Conservation (phyloP, 805 yeast species). For the Hanseniaspora guilliermondii region DNA sequence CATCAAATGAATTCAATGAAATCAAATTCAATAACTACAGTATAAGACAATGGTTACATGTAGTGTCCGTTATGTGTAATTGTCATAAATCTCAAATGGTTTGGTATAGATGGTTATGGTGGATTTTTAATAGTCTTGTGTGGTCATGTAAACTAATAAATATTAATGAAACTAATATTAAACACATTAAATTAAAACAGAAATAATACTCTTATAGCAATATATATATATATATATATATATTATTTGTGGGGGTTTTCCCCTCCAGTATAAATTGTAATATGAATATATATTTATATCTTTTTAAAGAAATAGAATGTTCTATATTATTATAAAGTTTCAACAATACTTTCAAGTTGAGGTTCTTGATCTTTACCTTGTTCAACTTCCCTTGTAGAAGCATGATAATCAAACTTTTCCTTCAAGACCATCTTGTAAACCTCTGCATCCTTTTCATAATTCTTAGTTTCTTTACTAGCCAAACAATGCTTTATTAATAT, state of each 20-base stretch:
- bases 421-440: neutral
- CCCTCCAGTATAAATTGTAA: too few species aligned
- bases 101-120: slow-evolving; percentile 90
- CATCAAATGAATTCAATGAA: slow-evolving; percentile 26
- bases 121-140: slow-evolving; percentile 30
- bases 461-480: neutral
- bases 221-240: too few species aligned
- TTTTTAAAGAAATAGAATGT: neutral
- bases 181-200: too few species aligned
- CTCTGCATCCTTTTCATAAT: neutral
- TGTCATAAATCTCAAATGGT: slow-evolving; percentile 77
- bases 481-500: slow-evolving; percentile 1
- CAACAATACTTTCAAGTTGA: neutral
- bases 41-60: neutral
- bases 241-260: too few species aligned
- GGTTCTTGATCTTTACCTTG: neutral
- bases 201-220: neutral
- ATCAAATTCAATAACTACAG: neutral
- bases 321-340: neutral
- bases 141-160: neutral
- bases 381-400: neutral
- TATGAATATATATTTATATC: too few species aligned
- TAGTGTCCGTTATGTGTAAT: neutral
- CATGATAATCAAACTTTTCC: neutral
- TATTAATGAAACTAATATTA: too few species aligned